Conservation (phyloP, 352 stramenopile genomes). For the Phytophthora fragariaefolia region DNA sequence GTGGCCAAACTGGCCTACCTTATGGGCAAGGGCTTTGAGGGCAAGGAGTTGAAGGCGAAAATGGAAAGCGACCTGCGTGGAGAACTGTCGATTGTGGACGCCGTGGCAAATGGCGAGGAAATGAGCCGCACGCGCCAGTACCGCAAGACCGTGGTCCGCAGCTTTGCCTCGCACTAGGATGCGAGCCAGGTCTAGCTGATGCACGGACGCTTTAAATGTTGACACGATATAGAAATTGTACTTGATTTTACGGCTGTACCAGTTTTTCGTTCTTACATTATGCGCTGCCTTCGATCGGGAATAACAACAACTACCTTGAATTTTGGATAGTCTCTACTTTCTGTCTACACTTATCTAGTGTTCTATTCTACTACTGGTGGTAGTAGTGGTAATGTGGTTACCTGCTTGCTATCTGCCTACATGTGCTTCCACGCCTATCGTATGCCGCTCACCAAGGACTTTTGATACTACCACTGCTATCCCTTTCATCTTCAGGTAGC, state of each 20-base stretch:
- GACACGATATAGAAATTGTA: constrained; percentile 38
- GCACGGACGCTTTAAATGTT: constrained; percentile 19
- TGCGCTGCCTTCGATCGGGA: too few species aligned
- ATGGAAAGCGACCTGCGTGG: constrained; percentile 88
- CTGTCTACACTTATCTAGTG: constrained; percentile 8
- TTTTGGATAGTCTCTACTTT: too few species aligned
- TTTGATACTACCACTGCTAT: constrained; percentile 10
- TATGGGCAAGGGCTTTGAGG: constrained; percentile 88
- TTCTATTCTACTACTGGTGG: neutral
- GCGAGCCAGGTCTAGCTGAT: neutral
- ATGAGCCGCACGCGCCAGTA: constrained; percentile 69
- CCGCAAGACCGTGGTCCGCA: constrained; percentile 80
- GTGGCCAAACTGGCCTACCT: constrained; percentile 95
- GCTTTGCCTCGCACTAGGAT: constrained; percentile 69
- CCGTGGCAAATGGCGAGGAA: constrained; percentile 66
- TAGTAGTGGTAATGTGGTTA: too few species aligned
- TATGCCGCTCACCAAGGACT: constrained; percentile 12
- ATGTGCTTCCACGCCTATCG: too few species aligned
- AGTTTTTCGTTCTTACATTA: neutral
- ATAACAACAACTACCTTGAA: too few species aligned
- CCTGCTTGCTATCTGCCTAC: too few species aligned
- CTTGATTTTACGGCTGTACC: constrained; percentile 9
- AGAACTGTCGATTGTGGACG: constrained; percentile 81
- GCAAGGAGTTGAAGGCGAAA: constrained; percentile 71
- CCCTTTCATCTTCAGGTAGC: constrained; percentile 21